phyloP scores from a whole-genome alignment of 495 filamentous ascomycete species.

The Clohesyomyces aquaticus region DNA sequence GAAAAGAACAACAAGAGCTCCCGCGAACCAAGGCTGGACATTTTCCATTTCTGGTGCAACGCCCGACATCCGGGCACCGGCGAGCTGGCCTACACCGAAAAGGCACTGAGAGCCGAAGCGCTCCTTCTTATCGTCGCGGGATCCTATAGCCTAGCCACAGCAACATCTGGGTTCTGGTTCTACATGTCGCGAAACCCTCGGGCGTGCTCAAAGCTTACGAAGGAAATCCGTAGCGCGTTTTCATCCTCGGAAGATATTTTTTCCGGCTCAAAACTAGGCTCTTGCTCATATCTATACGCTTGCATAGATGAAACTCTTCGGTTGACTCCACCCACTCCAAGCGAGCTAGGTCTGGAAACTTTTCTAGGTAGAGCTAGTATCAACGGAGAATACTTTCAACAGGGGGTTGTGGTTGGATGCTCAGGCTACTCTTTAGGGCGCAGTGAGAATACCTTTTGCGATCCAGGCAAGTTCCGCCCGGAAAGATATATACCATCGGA shows the following conservation, averaged over 20 bases:
- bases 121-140: conserved; percentile 44
- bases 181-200: conserved; percentile 59
- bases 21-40: conserved; percentile 3
- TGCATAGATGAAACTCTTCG: background rate
- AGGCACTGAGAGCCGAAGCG: conserved; percentile 40
- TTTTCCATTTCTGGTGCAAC: conserved; percentile 37
- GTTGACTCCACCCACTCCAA: background rate
- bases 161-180: conserved; percentile 60
- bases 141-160: conserved; percentile 27
- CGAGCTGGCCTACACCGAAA: conserved; percentile 33
- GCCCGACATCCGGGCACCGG: conserved; percentile 42
- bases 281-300: conserved; percentile 29
- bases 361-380: background rate
- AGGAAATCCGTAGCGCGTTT: conserved; percentile 56
- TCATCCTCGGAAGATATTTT: conserved; percentile 38
- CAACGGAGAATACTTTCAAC: background rate
- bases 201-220: conserved; percentile 49
- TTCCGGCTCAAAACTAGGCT: conserved; percentile 39
- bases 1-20: conserved; percentile 3
- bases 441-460: background rate
- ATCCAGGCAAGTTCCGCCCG: background rate
- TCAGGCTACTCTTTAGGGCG: background rate
- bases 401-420: conserved; percentile 2
- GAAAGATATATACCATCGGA: conserved; percentile 9
- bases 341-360: background rate